Evolutionary conservation across 2,329 filamentous ascomycete genomes (phyloP).

Genomic region (Lizonia empirigonia): DNA sequence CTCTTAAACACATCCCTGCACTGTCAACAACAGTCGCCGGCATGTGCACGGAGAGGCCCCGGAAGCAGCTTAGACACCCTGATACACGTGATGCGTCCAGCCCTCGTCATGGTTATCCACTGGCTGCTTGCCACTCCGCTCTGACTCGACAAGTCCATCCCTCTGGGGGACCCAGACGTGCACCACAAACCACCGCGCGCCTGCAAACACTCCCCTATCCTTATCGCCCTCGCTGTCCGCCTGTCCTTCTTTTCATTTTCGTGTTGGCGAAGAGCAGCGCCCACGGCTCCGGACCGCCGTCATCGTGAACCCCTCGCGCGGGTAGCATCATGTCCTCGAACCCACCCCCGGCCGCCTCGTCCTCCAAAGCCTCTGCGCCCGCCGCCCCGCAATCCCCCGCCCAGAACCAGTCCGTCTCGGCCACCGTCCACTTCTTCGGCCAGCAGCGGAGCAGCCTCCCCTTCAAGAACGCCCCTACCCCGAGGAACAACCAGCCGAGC

Average conservation of each 20-base stretch:
- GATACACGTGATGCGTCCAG: constrained; percentile 7
- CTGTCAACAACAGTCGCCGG: no score
- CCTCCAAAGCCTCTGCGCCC: constrained; percentile 49
- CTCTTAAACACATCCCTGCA: no score
- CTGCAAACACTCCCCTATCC: background rate
- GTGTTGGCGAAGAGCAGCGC: background rate
- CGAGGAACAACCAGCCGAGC: constrained; percentile 75
- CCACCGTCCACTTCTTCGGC: constrained; percentile 51
- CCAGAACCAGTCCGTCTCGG: constrained; percentile 51
- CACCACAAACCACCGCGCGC: constrained; percentile 12
- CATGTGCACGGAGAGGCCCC: constrained; percentile 2
- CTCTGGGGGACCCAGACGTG: constrained; percentile 38
- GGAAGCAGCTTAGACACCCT: background rate
- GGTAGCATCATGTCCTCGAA: constrained; percentile 53
- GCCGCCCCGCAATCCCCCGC: constrained; percentile 51
- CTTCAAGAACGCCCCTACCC: constrained; percentile 51
- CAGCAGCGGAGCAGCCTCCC: constrained; percentile 51
- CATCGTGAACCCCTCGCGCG: constrained; percentile 36
- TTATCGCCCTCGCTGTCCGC: constrained; percentile 7
- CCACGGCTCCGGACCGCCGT: constrained; percentile 17
- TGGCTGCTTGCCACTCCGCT: constrained; percentile 10
- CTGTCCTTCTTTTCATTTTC: constrained; percentile 7
- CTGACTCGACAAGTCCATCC: constrained; percentile 41
- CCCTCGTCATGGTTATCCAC: constrained; percentile 10
- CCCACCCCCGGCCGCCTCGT: constrained; percentile 47